phyloP scores from a whole-genome alignment of 192 early-diverging fungal genomes.

The Helicostylum pulchrum region DNA sequence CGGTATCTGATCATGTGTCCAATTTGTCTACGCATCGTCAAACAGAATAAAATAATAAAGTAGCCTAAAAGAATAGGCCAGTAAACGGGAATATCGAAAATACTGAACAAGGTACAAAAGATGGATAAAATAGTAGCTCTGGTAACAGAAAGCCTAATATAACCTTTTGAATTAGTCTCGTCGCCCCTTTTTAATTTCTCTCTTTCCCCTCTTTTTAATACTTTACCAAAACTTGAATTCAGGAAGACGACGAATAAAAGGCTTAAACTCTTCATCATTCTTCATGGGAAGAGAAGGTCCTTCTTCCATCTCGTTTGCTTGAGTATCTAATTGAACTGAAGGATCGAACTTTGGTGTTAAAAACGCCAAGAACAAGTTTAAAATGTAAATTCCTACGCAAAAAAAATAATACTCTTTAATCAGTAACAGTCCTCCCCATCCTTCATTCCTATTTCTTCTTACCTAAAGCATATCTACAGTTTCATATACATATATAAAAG shows the following conservation, averaged over 20 bases:
- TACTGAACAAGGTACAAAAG: constrained; percentile 81
- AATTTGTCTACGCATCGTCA: constrained; percentile 98
- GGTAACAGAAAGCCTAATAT: constrained; percentile 73
- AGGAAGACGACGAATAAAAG: constrained; percentile 93
- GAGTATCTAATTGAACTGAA: constrained; percentile 68
- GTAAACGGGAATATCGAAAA: constrained; percentile 96
- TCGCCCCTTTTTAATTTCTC: neutral
- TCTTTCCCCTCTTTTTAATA: neutral
- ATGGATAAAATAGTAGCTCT: constrained; percentile 79
- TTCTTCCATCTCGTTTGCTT: constrained; percentile 61
- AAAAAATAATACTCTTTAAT: constrained; percentile 26
- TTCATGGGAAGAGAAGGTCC: constrained; percentile 74
- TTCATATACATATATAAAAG: neutral
- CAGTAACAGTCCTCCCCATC: neutral
- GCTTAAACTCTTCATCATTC: constrained; percentile 92
- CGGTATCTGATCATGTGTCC: constrained; percentile 96
- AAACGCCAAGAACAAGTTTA: constrained; percentile 94
- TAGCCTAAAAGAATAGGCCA: constrained; percentile 99
- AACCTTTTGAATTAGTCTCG: neutral
- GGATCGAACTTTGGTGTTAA: constrained; percentile 97
- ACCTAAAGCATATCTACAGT: constrained; percentile 27
- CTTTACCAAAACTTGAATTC: constrained; percentile 98
- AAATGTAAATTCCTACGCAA: constrained; percentile 77
- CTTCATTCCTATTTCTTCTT: neutral
- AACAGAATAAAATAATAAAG: constrained; percentile 87